Evolutionary conservation across 306 rosid species (phyloP).

Genomic region (Amphicarpaea edgeworthii): DNA sequence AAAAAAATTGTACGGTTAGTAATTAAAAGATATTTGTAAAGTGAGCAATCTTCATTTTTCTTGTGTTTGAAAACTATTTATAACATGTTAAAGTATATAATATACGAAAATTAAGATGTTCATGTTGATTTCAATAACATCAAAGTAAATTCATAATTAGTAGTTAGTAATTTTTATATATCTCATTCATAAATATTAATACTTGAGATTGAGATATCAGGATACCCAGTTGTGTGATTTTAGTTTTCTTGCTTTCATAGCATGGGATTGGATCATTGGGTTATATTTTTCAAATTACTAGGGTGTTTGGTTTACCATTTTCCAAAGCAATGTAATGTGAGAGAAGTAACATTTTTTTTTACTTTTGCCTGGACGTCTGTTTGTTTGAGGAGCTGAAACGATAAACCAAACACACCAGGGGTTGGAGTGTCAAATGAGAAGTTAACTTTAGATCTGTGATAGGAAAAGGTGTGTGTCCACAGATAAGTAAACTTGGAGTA

Average conservation of each 20-base stretch:
- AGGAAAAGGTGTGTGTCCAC: neutral
- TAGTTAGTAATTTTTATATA: neutral
- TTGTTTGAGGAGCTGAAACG: no score
- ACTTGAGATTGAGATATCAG: neutral
- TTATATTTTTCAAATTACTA: conserved; percentile 7
- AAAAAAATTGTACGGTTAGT: neutral
- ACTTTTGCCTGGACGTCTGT: no score
- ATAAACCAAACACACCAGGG: no score
- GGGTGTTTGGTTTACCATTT: no score
- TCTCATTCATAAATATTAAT: neutral
- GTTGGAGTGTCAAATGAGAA: neutral
- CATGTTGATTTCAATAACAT: conserved; percentile 4
- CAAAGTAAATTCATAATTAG: neutral
- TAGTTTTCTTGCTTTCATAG: neutral
- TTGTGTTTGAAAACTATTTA: neutral
- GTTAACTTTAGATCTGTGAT: conserved; percentile 8
- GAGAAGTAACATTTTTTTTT: no score
- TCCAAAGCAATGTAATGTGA: no score
- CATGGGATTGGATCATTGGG: neutral
- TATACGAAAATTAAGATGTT: neutral
- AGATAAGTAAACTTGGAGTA: conserved; percentile 12
- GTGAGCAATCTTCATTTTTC: neutral
- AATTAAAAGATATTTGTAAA: neutral
- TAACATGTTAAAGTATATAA: neutral
- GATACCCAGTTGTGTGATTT: neutral